A percentile compares a stretch with the other conserved stretches of the same genome.
These are phyloP conservation scores for Phaeophleospora eucalypticola DNA, from an alignment of 2,329 filamentous ascomycete genomes.

Conservation along the genomic window DNA sequence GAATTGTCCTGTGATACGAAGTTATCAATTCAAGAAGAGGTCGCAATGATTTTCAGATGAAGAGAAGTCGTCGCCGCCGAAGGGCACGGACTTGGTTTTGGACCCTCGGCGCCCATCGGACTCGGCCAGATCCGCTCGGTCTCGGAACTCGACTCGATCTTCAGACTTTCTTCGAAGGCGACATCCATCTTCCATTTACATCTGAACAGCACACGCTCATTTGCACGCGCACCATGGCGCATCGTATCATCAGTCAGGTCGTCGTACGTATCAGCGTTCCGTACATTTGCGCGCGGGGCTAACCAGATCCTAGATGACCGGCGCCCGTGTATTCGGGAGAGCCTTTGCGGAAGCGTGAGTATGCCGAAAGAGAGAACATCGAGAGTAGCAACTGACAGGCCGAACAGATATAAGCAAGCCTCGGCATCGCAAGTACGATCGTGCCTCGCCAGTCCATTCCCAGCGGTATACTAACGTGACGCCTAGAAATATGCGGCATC, in stretches of 20 bases:
- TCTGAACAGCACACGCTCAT: not conserved
- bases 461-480: constrained; percentile 50
- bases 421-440: constrained; percentile 60
- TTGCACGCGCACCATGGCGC: constrained; percentile 53
- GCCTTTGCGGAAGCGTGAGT: constrained; percentile 75
- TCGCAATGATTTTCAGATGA: too few relatives aligned
- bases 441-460: not conserved
- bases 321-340: constrained; percentile 84
- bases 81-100: too few relatives aligned
- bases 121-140: not conserved
- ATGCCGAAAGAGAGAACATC: not conserved
- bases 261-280: constrained; percentile 43
- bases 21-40: too few relatives aligned
- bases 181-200: not conserved
- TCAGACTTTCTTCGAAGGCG: not conserved
- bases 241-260: constrained; percentile 91
- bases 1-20: too few relatives aligned
- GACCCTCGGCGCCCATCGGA: not conserved
- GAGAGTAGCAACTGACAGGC: constrained; percentile 5
- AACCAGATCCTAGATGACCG: constrained; percentile 54
- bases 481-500: constrained; percentile 33
- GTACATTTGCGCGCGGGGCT: not conserved
- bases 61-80: too few relatives aligned
- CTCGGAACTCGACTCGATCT: not conserved
- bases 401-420: constrained; percentile 72